These are phyloP conservation scores for Pholiota molesta DNA, from an alignment of 768 basidiomycete genomes.

Conservation along the genomic window DNA sequence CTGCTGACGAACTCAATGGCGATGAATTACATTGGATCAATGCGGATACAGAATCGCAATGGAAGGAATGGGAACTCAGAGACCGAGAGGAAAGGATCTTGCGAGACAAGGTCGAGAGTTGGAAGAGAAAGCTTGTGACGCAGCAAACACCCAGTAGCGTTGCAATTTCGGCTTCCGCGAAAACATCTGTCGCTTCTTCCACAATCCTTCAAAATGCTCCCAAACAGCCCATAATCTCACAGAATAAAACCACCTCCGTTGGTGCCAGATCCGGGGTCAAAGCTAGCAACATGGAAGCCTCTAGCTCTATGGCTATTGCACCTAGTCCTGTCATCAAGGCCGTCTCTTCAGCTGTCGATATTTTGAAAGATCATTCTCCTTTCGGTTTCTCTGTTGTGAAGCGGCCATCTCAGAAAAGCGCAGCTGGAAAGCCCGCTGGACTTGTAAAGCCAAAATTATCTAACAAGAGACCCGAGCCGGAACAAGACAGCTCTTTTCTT, in stretches of 20 bases:
- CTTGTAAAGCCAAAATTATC: neutral
- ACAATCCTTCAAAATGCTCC: neutral
- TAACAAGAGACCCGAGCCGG: neutral
- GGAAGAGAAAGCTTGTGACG: constrained; percentile 22
- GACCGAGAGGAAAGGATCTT: constrained; percentile 18
- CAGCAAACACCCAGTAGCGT: constrained; percentile 2
- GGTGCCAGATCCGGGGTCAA: constrained; percentile 3
- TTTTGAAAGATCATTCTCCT: constrained; percentile 12
- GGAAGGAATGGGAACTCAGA: constrained; percentile 27
- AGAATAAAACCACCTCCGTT: neutral
- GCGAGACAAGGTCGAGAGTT: constrained; percentile 26
- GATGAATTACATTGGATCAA: constrained; percentile 21
- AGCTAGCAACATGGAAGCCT: constrained; percentile 5
- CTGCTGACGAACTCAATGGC: constrained; percentile 12
- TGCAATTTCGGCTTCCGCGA: neutral
- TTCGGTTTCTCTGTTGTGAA: constrained; percentile 22
- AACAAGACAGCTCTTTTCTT: neutral
- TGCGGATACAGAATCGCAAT: constrained; percentile 25
- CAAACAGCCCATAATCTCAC: neutral
- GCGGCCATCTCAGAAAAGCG: constrained; percentile 3
- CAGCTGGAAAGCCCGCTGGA: constrained; percentile 8
- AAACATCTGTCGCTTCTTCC: neutral
- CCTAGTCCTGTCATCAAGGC: neutral
- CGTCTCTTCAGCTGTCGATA: neutral
- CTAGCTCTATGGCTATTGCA: neutral